Base-by-base conservation (phyloP, 2,329 filamentous ascomycete genomes). In the Fusarium longipes region DNA sequence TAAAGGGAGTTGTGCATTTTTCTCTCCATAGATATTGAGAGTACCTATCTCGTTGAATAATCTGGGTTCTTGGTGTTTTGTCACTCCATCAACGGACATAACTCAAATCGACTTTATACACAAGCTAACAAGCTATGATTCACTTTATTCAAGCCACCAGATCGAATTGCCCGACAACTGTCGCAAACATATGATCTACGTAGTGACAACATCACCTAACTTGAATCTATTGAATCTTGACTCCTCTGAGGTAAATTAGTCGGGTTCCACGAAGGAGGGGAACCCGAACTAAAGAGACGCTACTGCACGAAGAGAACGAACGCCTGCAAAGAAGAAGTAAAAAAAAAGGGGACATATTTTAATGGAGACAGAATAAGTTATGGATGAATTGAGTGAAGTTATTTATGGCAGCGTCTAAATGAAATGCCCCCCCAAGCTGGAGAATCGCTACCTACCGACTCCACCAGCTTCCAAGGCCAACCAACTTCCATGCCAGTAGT, bases 271-370 rank as follows among this genome's bases (percentile, higher is more conserved):
- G n/a, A n/a, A n/a, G n/a, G n/a, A n/a, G n/a, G 42, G 54, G 59
- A 48, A 36, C 60, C 58, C n/a, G n/a, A 63, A 63, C 63, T 63
- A 44, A 29, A 29, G 12, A 39, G 14, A 42, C 33, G 49, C 58
- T 55, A 63, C 43, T 49, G 50, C 33, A 35, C 10, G 25, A 33
- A 50, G 48, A 36, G 42, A 24, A 40, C 14, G 42, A 24, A 40
- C 14, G 20, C 22, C 53, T 42, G 39, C 33, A 55, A 29, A 44
- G 25, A 38, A 58, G 32, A 47, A 32, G 32, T 20, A 49, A 22
- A 51, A 58, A 60, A 57, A 62, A 54, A 61, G 58, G 58, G 47
- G 56, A 62, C 55, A 32, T 20, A 11, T 29, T 36, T 52, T 30
- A 25, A 25, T 20, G 35, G 38, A 1, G 24, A 35, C 39, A 61